Base-by-base conservation (phyloP, 1,139 yeast genomes). In the Magnusiomyces paraingens region DNA sequence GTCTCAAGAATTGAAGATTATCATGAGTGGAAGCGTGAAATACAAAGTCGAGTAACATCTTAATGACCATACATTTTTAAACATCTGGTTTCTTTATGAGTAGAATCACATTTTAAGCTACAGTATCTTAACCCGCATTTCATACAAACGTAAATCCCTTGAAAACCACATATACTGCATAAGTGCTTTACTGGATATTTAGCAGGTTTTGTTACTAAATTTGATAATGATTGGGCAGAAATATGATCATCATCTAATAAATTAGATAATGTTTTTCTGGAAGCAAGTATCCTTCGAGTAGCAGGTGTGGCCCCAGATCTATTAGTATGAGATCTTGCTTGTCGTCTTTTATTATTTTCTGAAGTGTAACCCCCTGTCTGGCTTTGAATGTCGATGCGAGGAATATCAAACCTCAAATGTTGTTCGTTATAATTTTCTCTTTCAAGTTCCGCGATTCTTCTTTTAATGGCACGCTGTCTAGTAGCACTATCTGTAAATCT, bases 81-180 rank as follows among this genome's bases (percentile, higher is more conserved):
- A 56, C 78, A 74, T 36, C 76, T 55, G 2, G 75, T 72, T 55
- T 74, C 76, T n/a, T 62, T 58, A 55, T 74, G 78, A 6, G 73
- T 63, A 14, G 62, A 65, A 40, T 65, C 70, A 55, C 78, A 74
- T 1, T 57, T 55, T 46, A 64, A 54, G 11, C 74, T 64, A 57
- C 78, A 74, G 56, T 68, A 69, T 22, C 65, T 55, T 10, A 68
- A 66, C 5, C 75, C 74, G 53, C 78, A 74, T 40, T 67, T 59
- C 29, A 66, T 26, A 39, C 58, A 57, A 76, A 74, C 2, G 64
- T 60, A 17, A 6, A 20, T 61, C 3, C 75, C 72, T 65, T 71
- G 68, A 58, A 70, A 72, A 2, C 78, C 78, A 55, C 78, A 74
- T 0, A 74, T 70, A n/a, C 66, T 61, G 58, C 78, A 74, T 42